Evolutionary conservation across 192 early-diverging fungal genomes (phyloP).

Genomic region (Backusella psychrophila): DNA sequence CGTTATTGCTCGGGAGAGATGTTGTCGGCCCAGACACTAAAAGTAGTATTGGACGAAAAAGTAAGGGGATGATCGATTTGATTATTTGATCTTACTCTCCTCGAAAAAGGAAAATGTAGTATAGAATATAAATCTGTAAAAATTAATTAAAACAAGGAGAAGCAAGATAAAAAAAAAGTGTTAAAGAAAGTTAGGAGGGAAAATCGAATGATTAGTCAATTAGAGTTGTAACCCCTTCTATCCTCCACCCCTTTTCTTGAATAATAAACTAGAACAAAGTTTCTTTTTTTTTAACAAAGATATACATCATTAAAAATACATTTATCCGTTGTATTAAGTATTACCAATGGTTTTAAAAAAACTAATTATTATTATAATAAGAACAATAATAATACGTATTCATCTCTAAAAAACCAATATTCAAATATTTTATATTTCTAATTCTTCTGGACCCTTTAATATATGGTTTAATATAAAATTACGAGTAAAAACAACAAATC

Average conservation of each 20-base stretch:
- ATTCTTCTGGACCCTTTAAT: constrained; percentile 3
- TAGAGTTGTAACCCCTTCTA: not conserved
- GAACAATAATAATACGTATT: not conserved
- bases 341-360: not conserved
- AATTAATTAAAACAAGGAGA: constrained; percentile 8
- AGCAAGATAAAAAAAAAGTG: not conserved
- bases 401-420: not conserved
- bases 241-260: not conserved
- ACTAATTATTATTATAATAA: not conserved
- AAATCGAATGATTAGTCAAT: not conserved
- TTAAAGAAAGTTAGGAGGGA: not conserved
- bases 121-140: not conserved
- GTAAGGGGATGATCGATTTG: not conserved
- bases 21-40: not conserved
- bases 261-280: not conserved
- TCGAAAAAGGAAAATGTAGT: not conserved
- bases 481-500: not conserved
- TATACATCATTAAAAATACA: not conserved
- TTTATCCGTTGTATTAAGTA: not conserved
- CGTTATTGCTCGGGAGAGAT: not conserved
- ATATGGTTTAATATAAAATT: not conserved
- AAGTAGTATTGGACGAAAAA: not conserved
- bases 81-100: not conserved
- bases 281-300: not conserved
- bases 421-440: not conserved